Evolutionary conservation across 2,329 filamentous ascomycete genomes (phyloP).

Genomic region (Fusarium musae): DNA sequence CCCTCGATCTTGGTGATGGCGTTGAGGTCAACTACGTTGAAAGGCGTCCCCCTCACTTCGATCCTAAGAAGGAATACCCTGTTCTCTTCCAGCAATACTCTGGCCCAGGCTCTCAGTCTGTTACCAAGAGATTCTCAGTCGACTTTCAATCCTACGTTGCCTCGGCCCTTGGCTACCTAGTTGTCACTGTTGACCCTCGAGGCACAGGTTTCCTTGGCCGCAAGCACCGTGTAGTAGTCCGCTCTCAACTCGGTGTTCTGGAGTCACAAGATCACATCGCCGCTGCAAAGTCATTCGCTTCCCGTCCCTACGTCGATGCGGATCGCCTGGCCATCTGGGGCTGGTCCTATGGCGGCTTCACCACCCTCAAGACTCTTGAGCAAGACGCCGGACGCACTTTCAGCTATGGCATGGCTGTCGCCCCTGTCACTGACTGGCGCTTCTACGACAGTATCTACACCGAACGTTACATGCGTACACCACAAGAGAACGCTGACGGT

Average conservation of each 20-base stretch:
- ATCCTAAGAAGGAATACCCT: slow-evolving; percentile 85
- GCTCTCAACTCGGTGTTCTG: slow-evolving; percentile 84
- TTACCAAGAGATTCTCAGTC: slow-evolving; percentile 81
- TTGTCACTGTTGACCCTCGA: slow-evolving; percentile 92
- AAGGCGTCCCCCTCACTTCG: slow-evolving; percentile 89
- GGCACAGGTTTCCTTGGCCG: slow-evolving; percentile 93
- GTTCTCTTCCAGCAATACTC: slow-evolving; percentile 96
- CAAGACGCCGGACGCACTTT: slow-evolving; percentile 90
- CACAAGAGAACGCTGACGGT: slow-evolving; percentile 80
- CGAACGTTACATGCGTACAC: slow-evolving; percentile 96
- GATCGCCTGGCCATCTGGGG: slow-evolving; percentile 93
- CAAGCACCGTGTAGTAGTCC: slow-evolving; percentile 81
- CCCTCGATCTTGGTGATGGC: slow-evolving; percentile 81
- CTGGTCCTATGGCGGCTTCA: slow-evolving; percentile 97
- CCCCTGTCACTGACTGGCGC: slow-evolving; percentile 97
- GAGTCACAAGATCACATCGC: slow-evolving; percentile 93
- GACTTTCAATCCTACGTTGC: slow-evolving; percentile 94
- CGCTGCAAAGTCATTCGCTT: slow-evolving; percentile 84
- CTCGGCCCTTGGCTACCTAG: slow-evolving; percentile 86
- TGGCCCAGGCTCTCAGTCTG: slow-evolving; percentile 91
- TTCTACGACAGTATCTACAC: slow-evolving; percentile 96
- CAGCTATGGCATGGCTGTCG: slow-evolving; percentile 97
- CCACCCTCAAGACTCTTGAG: slow-evolving; percentile 94
- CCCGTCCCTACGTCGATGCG: slow-evolving; percentile 84
- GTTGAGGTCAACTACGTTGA: slow-evolving; percentile 80